Evolutionary conservation across 2,329 filamentous ascomycete species (phyloP).

Genomic region (Alternaria novae-zelandiae): DNA sequence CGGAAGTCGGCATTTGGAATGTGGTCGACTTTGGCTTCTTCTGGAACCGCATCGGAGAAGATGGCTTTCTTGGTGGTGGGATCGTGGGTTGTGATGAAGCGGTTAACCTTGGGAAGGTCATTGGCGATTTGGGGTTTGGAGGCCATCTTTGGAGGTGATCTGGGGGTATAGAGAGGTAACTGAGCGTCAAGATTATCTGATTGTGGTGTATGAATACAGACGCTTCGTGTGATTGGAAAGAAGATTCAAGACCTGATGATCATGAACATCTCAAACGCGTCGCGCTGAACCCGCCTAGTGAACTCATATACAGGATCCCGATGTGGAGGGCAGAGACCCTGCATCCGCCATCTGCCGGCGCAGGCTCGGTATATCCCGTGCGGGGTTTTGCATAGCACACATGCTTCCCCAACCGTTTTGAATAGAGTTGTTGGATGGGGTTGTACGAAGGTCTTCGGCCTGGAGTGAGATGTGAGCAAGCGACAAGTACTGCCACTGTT

Average conservation of each 20-base stretch:
- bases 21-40: conserved; percentile 25
- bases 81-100: conserved; percentile 48
- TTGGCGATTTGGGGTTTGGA: conserved; percentile 19
- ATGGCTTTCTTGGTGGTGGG: conserved; percentile 39
- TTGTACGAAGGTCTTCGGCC: background rate
- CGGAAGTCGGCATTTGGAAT: conserved; percentile 48
- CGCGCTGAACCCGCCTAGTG: background rate
- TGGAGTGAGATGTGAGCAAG: background rate
- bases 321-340: conserved; percentile 13
- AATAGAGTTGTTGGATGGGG: background rate
- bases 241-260: background rate
- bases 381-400: background rate
- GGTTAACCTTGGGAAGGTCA: conserved; percentile 37
- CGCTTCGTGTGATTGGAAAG: background rate
- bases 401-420: background rate
- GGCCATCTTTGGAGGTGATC: conserved; percentile 15
- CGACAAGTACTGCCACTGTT: background rate
- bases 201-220: background rate
- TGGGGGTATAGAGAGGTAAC: background rate
- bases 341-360: conserved; percentile 3
- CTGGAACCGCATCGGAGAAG: conserved; percentile 37
- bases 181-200: background rate
- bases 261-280: background rate
- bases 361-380: background rate
- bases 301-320: conserved; percentile 1